Conservation (phyloP, 176 grass and related monocot species). For the Oryza officinalis region DNA sequence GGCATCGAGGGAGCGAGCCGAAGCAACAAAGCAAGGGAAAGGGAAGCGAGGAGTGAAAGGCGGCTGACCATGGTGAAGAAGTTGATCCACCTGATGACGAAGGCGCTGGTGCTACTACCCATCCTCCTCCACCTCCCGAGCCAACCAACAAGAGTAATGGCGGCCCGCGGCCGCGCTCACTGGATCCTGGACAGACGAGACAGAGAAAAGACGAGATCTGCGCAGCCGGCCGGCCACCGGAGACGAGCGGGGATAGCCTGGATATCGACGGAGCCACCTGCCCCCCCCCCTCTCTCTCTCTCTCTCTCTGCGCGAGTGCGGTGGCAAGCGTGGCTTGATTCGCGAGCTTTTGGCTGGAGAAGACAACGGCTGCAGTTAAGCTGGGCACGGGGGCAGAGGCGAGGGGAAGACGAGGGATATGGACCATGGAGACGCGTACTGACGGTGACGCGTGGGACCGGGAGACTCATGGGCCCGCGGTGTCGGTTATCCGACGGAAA, state of each 20-base stretch:
- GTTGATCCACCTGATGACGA: slow-evolving; percentile 98
- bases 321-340: background rate
- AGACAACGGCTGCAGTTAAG: slow-evolving; percentile 27
- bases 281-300: background rate
- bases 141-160: background rate
- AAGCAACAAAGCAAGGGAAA: background rate
- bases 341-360: background rate
- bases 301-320: background rate
- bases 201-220: slow-evolving; percentile 6
- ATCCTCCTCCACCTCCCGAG: slow-evolving; percentile 17
- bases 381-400: slow-evolving; percentile 6
- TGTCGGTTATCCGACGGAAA: too few relatives aligned
- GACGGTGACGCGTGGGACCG: background rate
- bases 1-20: background rate
- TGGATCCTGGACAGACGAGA: background rate
- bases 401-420: background rate
- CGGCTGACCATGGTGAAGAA: slow-evolving; percentile 86
- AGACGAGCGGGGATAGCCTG: too few relatives aligned
- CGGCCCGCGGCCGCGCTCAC: background rate
- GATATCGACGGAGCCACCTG: background rate
- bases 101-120: slow-evolving; percentile 69
- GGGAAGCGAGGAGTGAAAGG: background rate
- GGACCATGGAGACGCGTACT: too few relatives aligned
- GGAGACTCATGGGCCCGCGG: background rate
- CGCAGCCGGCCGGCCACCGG: background rate